Base-by-base conservation (phyloP, 805 yeast species). In the Saccharomycopsis sp. region DNA sequence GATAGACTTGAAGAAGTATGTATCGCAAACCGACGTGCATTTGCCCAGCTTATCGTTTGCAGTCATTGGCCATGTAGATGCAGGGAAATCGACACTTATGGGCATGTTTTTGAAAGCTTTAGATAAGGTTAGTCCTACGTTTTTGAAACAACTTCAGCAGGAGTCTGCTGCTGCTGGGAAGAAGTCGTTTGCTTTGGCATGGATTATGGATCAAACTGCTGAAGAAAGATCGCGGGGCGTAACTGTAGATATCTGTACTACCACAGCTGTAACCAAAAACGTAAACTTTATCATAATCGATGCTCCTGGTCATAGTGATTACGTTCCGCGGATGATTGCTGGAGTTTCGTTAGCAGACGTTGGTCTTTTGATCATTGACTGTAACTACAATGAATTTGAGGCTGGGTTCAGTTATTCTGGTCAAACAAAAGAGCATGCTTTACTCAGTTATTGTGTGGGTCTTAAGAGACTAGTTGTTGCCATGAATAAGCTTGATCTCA, bases 31-130 rank as follows among this genome's bases (percentile, higher is more conserved):
- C 8, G 73, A 74, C 63, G 61, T 63, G 3, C 57, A 63, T 56
- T 84, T 83, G 64, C 87, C 88, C 1, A 79, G 75, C 57, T 72
- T 84, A 54, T 80, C 87, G n/a, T 86, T 86, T 65, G 91, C 87
- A 38, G 90, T 88, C 2, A 86, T 88, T 64, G 94, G 96, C 9
- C 96, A 88, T 69, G 93, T 88, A 3, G 96, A 88, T 70, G 89
- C 93, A 0, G 96, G 96, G 15, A 88, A 88, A 66, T 85, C 91
- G 1, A 88, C 96, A 0, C 74, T 88, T 55, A 81, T 87, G 81
- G 96, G 96, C 3, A 71, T 94, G 53, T 69, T 88, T 44, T 69
- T 88, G 47, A 83, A 81, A 60, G 93, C 87, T 65, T 69, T 80
- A 25, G 86, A 87, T 5, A 83, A 83, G 1, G 83, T 88, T 3